Evolutionary conservation across 176 grass and related monocot genomes (phyloP).

Genomic region (Hordeum vulgare): DNA sequence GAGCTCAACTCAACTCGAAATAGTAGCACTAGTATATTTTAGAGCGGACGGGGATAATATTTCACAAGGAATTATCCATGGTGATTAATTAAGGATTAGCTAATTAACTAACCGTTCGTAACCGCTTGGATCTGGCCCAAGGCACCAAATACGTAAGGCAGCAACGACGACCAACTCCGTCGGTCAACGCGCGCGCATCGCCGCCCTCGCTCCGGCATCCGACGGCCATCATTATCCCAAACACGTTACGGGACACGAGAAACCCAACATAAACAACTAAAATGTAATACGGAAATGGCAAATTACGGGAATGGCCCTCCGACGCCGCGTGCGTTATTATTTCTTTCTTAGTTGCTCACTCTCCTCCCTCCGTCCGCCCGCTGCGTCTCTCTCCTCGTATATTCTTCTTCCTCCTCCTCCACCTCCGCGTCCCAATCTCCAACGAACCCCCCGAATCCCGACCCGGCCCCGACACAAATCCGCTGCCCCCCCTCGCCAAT

Average conservation of each 20-base stretch:
- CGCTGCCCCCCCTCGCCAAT: background rate
- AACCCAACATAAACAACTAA: background rate
- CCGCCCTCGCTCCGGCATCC: background rate
- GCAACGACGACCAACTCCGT: background rate
- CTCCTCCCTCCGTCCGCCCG: background rate
- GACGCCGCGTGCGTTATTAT: background rate
- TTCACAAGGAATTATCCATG: too few species aligned
- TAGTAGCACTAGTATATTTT: too few species aligned
- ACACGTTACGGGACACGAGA: background rate
- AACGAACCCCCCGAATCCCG: slow-evolving; percentile 29
- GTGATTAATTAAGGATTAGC: too few species aligned
- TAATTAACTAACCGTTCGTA: too few species aligned
- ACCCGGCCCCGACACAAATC: slow-evolving; percentile 24
- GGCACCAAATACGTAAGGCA: background rate
- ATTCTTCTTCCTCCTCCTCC: slow-evolving; percentile 5
- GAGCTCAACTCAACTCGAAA: too few species aligned
- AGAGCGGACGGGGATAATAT: too few species aligned
- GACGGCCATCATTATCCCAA: background rate
- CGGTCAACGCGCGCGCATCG: background rate
- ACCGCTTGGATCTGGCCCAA: background rate
- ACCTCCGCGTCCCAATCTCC: slow-evolving; percentile 33
- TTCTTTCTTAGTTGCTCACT: background rate
- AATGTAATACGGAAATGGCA: too few species aligned
- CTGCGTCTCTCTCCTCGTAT: slow-evolving; percentile 31
- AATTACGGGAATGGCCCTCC: background rate